Evolutionary conservation across 768 basidiomycete species (phyloP), one percentile per base, ranked within the genome.

Genomic region (Panaeolus cyanescens): DNA sequence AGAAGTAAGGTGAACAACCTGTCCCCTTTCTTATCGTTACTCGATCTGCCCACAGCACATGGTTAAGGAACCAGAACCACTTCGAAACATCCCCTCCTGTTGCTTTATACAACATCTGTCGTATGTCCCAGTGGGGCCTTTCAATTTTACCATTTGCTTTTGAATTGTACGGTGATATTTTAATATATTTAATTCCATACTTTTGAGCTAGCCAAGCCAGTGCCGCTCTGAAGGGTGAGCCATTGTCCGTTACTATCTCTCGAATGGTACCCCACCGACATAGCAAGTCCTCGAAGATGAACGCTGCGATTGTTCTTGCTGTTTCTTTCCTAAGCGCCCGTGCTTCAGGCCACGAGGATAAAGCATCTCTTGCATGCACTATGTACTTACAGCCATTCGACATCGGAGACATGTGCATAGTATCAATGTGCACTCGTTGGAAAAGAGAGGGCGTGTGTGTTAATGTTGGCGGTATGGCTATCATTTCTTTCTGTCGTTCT

Each of bases 201-300:
- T n/a, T n/a, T n/a, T n/a, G n/a, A n/a, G n/a, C n/a, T n/a, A n/a
- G n/a, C n/a, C n/a, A n/a, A n/a, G n/a, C n/a, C n/a, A n/a, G n/a
- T n/a, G n/a, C n/a, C n/a, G n/a, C n/a, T n/a, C n/a, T n/a, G 32
- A 71, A 69, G 1, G 65, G 55, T 7, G 45, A 28, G 1, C 71
- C 69, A 55, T 83, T 84, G 61, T 84, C 80, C 0, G 75, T 80
- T 0, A 82, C 72, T 17, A 83, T 76, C 22, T 75, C 67, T 0
- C 13, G 19, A 0, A 79, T n/a, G 20, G 72, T 68, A 2, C 79
- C 80, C 80, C 79, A 82, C 31, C 71, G 34, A 54, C 71, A 74
- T 0, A 76, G 63, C 4, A 78, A 69, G 12, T 78, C 72, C 60
- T 70, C 65, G 4, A 67, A 69, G 0, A 73, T 32, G 68, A 68